A percentile compares a stretch with the other conserved stretches of the same genome.
Conservation (phyloP, 441 rosid genomes). For the Rhodomyrtus psidioides region DNA sequence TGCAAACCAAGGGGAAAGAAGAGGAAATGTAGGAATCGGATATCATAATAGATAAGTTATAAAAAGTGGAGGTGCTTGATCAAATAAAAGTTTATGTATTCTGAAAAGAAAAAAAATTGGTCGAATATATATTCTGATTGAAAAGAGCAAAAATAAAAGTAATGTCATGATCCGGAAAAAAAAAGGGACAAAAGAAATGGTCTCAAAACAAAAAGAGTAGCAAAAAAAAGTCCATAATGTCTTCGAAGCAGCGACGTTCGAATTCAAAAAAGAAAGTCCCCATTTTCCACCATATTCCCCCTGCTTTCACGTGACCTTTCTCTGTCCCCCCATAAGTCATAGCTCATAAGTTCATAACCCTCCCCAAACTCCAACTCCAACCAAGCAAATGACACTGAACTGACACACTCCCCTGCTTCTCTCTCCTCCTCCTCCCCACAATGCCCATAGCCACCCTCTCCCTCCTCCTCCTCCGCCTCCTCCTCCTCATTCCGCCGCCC, state of each 20-base stretch:
- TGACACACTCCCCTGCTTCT: too few relatives aligned
- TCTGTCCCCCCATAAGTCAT: not conserved
- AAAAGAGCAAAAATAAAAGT: too few relatives aligned
- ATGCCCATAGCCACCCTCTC: slow-evolving; percentile 5
- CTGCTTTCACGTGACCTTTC: not conserved
- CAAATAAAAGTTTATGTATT: too few relatives aligned
- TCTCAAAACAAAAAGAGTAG: too few relatives aligned
- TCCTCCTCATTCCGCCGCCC: not conserved
- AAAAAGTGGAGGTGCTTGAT: not conserved
- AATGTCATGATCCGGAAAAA: too few relatives aligned
- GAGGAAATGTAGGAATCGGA: too few relatives aligned
- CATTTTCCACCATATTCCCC: not conserved
- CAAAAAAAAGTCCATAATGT: not conserved
- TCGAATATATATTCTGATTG: too few relatives aligned
- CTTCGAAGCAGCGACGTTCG: not conserved
- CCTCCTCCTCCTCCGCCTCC: slow-evolving; percentile 17
- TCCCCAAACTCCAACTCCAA: not conserved
- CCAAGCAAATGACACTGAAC: not conserved
- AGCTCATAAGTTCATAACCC: too few relatives aligned
- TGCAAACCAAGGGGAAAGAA: not conserved
- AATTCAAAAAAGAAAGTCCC: not conserved
- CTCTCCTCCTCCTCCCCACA: not conserved
- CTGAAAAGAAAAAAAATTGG: too few relatives aligned
- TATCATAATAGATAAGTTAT: accelerated
- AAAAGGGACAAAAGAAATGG: too few relatives aligned